Conservation (phyloP, 805 yeast species). For the Ogataea chonburiensis region DNA sequence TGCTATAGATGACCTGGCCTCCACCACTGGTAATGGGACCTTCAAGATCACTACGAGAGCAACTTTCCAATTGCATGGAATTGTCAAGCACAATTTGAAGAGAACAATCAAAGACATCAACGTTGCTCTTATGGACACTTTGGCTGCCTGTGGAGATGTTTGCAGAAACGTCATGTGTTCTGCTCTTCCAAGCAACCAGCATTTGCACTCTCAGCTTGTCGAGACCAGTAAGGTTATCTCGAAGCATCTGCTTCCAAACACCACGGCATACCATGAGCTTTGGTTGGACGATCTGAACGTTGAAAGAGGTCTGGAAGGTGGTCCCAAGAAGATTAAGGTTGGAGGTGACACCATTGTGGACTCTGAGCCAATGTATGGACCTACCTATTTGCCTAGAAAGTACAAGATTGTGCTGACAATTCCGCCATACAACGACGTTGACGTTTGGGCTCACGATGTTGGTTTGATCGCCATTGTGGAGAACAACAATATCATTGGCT, state of each 20-base stretch:
- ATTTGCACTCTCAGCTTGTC: constrained; percentile 74
- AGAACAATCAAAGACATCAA: constrained; percentile 93
- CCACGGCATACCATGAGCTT: constrained; percentile 95
- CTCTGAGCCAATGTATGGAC: constrained; percentile 87
- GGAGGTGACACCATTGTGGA: constrained; percentile 81
- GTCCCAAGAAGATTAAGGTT: constrained; percentile 81
- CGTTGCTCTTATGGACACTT: constrained; percentile 83
- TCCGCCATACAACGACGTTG: constrained; percentile 96
- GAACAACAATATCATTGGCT: constrained; percentile 68
- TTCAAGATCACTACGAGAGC: constrained; percentile 95
- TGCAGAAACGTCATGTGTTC: constrained; percentile 92
- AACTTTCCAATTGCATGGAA: constrained; percentile 94
- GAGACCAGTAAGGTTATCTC: constrained; percentile 63
- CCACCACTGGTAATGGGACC: constrained; percentile 86
- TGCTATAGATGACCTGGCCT: constrained; percentile 76
- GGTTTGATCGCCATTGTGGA: constrained; percentile 87
- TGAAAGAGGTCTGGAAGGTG: constrained; percentile 57
- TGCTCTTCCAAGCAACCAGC: constrained; percentile 84
- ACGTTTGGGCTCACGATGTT: constrained; percentile 92
- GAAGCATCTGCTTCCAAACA: constrained; percentile 80
- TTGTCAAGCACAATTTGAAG: constrained; percentile 84
- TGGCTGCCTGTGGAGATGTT: constrained; percentile 98
- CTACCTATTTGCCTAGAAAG: constrained; percentile 89
- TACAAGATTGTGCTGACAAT: constrained; percentile 92
- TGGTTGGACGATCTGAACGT: constrained; percentile 58